Evolutionary conservation across 768 basidiomycete species (phyloP).

Genomic region (Suillus spraguei): DNA sequence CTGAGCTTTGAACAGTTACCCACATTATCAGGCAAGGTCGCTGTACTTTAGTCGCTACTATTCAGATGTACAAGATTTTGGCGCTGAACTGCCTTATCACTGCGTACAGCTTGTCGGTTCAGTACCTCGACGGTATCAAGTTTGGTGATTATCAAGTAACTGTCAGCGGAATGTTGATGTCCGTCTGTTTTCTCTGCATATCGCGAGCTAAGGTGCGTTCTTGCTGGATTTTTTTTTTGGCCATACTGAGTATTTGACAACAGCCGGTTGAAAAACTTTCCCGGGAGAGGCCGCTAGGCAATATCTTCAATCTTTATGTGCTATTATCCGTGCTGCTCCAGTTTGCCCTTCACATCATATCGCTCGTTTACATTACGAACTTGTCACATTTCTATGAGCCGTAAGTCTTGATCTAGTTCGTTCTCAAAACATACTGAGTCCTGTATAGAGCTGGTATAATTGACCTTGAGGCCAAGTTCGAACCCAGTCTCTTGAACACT

Average conservation of each 20-base stretch:
- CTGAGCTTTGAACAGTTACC: slow-evolving; percentile 57
- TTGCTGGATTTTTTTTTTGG: neutral
- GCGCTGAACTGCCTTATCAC: slow-evolving; percentile 98
- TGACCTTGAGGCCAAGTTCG: slow-evolving; percentile 95
- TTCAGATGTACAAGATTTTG: slow-evolving; percentile 99
- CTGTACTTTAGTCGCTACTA: slow-evolving; percentile 97
- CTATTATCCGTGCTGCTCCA: slow-evolving; percentile 89
- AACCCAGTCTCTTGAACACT: slow-evolving; percentile 92
- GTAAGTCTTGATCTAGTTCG: slow-evolving; percentile 46
- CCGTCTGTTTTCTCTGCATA: slow-evolving; percentile 94
- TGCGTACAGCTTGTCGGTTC: slow-evolving; percentile 97
- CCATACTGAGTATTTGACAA: slow-evolving; percentile 7
- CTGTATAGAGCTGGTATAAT: slow-evolving; percentile 64
- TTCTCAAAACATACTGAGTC: slow-evolving; percentile 12
- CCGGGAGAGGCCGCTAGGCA: slow-evolving; percentile 47
- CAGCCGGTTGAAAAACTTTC: slow-evolving; percentile 98
- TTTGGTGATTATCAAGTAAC: slow-evolving; percentile 99
- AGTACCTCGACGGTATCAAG: slow-evolving; percentile 98
- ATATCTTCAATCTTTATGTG: slow-evolving; percentile 97
- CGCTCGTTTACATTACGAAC: slow-evolving; percentile 91
- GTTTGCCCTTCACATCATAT: slow-evolving; percentile 90
- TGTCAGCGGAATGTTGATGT: slow-evolving; percentile 89
- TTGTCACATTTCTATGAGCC: slow-evolving; percentile 77
- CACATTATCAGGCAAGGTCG: slow-evolving; percentile 98
- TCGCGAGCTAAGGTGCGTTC: slow-evolving; percentile 84